Evolutionary conservation across 2,329 filamentous ascomycete species (phyloP).

Genomic region (Monilinia fructigena): DNA sequence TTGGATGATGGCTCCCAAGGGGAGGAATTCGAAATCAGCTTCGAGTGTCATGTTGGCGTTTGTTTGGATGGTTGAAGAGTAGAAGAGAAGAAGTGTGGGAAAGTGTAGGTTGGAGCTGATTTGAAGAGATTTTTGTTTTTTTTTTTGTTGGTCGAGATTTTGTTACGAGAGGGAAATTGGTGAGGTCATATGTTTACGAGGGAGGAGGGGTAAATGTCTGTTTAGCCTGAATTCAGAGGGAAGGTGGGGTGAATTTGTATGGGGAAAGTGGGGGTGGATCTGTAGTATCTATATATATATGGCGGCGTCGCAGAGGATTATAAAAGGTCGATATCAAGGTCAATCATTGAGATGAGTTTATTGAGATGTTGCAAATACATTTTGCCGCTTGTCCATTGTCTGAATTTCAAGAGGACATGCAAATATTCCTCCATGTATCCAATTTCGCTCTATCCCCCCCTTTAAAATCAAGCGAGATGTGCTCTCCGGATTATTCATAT

Average conservation of each 20-base stretch:
- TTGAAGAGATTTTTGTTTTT: neutral
- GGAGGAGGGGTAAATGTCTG: constrained; percentile 19
- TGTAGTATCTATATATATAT: neutral
- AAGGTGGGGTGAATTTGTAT: constrained; percentile 12
- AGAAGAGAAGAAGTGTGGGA: neutral
- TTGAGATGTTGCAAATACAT: neutral
- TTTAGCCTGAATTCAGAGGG: constrained; percentile 9
- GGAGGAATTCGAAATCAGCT: constrained; percentile 60
- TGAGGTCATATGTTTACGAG: constrained; percentile 8
- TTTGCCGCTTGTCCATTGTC: neutral
- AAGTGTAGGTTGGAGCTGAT: neutral
- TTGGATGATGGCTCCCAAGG: constrained; percentile 77
- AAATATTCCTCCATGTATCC: neutral
- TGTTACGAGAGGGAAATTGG: neutral
- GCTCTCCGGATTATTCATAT: no score
- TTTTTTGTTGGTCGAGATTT: neutral
- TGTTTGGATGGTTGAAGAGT: neutral
- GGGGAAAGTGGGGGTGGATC: constrained; percentile 17
- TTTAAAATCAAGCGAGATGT: no score
- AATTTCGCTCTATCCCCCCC: neutral
- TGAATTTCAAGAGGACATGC: neutral
- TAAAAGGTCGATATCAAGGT: neutral
- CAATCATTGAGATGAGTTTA: neutral
- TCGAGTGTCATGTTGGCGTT: constrained; percentile 18
- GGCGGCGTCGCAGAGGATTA: no score